phyloP scores from a whole-genome alignment of 192 early-diverging fungal species.

The Gonapodya prolifera region DNA sequence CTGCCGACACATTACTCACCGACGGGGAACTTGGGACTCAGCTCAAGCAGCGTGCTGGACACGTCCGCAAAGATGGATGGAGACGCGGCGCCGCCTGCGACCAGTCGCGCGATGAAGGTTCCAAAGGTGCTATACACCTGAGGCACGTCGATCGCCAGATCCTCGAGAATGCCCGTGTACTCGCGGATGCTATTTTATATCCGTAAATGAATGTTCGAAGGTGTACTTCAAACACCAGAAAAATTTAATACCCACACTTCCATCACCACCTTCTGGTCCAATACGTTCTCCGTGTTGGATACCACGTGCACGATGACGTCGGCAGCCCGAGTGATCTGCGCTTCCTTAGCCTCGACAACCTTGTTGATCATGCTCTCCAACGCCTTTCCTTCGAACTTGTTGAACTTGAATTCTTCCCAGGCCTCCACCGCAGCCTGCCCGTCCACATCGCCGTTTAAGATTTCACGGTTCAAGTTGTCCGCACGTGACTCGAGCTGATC shows the following conservation, averaged over 20 bases:
- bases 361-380: not conserved
- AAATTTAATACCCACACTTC: not conserved
- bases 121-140: slow-evolving; percentile 46
- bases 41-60: not conserved
- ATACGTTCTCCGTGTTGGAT: not conserved
- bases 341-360: not conserved
- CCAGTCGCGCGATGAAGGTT: slow-evolving; percentile 32
- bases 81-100: slow-evolving; percentile 39
- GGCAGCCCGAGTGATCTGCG: not conserved
- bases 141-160: slow-evolving; percentile 60
- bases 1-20: too few species aligned
- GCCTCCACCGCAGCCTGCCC: not conserved
- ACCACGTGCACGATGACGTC: not conserved
- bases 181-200: slow-evolving; percentile 23
- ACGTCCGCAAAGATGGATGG: slow-evolving; percentile 22
- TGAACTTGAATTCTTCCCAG: not conserved
- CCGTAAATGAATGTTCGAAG: not conserved
- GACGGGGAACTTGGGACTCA: not conserved
- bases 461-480: not conserved
- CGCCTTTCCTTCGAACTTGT: not conserved
- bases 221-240: not conserved
- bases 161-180: slow-evolving; percentile 49
- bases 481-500: not conserved
- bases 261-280: not conserved
- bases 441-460: not conserved